These are phyloP conservation scores for Prunella vulgaris DNA, from an alignment of 257 asterid genomes.

Conservation along the genomic window DNA sequence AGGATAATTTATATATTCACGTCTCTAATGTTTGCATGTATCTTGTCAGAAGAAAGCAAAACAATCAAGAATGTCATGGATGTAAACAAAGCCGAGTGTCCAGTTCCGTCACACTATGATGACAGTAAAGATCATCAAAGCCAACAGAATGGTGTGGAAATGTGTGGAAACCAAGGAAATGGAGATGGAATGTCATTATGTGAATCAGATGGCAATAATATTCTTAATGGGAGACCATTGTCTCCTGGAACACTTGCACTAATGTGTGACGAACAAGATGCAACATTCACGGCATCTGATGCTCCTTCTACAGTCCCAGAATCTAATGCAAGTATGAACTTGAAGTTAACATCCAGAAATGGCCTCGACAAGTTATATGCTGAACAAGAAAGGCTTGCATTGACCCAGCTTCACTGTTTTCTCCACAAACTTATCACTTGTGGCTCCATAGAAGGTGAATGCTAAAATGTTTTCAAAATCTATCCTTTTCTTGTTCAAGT, in stretches of 20 bases:
- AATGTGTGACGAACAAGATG: conserved; percentile 52
- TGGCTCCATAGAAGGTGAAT: conserved; percentile 47
- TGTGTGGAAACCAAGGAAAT: conserved; percentile 17
- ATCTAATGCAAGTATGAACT: conserved; percentile 10
- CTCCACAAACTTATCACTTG: conserved; percentile 47
- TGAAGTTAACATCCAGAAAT: conserved; percentile 18
- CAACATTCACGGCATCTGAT: conserved; percentile 20
- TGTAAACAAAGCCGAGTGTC: conserved; percentile 19
- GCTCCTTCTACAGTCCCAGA: conserved; percentile 21
- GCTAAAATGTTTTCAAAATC: no score
- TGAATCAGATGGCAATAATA: conserved; percentile 26
- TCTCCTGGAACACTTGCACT: conserved; percentile 60
- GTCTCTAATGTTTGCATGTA: conserved; percentile 2
- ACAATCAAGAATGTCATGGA: conserved; percentile 13
- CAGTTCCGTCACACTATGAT: conserved; percentile 24
- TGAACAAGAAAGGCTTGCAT: conserved; percentile 67
- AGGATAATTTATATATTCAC: not conserved
- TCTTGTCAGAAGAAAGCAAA: conserved; percentile 32
- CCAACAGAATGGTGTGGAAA: conserved; percentile 17
- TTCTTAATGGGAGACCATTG: conserved; percentile 33
- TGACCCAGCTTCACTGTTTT: conserved; percentile 40
- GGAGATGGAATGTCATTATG: conserved; percentile 16
- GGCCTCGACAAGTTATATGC: conserved; percentile 27
- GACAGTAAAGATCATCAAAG: conserved; percentile 22
- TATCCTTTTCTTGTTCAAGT: no score